phyloP scores from a whole-genome alignment of 306 rosid species.

The Cicer arietinum region DNA sequence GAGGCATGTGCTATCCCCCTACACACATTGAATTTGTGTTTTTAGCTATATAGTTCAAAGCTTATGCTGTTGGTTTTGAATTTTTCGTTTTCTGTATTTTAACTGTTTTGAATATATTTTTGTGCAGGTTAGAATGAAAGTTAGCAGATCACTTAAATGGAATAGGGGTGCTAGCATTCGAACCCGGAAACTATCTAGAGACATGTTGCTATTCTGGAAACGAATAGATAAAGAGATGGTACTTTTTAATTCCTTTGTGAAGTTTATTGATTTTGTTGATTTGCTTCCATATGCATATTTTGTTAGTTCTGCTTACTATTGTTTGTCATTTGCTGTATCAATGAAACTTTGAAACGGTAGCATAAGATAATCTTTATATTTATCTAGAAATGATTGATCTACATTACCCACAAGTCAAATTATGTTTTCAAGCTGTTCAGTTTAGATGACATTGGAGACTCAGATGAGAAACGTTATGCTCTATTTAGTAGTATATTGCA shows the following conservation, averaged over 20 bases:
- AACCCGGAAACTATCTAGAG: conserved; percentile 91
- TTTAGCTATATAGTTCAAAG: conserved; percentile 31
- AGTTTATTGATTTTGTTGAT: conserved; percentile 26
- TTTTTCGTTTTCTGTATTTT: background rate
- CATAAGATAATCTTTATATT: background rate
- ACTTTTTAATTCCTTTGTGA: conserved; percentile 40
- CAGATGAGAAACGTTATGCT: conserved; percentile 33
- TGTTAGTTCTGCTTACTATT: background rate
- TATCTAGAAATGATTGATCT: background rate
- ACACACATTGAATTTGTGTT: background rate
- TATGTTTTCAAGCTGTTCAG: conserved; percentile 14
- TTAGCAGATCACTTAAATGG: conserved; percentile 86
- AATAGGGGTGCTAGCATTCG: conserved; percentile 80
- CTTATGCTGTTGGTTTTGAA: conserved; percentile 33
- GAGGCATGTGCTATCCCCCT: conserved; percentile 65
- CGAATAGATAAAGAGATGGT: conserved; percentile 98
- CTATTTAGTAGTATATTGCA: conserved; percentile 25
- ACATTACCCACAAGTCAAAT: conserved; percentile 16
- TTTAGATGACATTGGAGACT: conserved; percentile 29
- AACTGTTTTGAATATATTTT: conserved; percentile 38
- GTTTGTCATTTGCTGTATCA: background rate
- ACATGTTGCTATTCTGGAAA: conserved; percentile 91
- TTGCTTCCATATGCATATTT: conserved; percentile 13
- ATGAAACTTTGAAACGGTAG: background rate
- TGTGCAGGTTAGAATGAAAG: conserved; percentile 82